Evolutionary conservation across 1,284 basidiomycete genomes (phyloP), one percentile per base, ranked within the genome.

Genomic region (Trichosporon asahii): DNA sequence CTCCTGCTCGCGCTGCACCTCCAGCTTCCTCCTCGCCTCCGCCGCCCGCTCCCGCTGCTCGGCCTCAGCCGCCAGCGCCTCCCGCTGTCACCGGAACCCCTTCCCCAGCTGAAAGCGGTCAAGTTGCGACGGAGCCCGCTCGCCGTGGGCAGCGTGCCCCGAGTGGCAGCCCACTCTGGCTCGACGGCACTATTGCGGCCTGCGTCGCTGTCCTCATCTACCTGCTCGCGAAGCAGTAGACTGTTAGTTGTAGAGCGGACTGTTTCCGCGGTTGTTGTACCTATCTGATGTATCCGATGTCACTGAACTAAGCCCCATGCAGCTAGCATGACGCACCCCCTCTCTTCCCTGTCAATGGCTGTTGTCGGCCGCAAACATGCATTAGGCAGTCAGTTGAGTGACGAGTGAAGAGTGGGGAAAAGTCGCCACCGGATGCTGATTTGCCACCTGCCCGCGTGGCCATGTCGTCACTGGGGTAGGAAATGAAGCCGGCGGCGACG

Each of bases 121-220:
- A 33, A 9, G n/a, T 53, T 9, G 14, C 37, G 37, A 33, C 46
- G n/a, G 35, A 27, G 60, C 46, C 27, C 31, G 60, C 6, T 49
- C 67, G 3, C 60, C 35, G 12, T 27, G 65, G 2, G 40, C 66
- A 18, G 31, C 23, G 29, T 12, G 25, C 55, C 0, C 27, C 12
- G n/a, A 66, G 55, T 2, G 69, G 40, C 5, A 2, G 67, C 2
- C 66, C 72, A 6, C 37, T 72, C 7, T 74, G 70, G 72, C 72
- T 74, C 23, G 73, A 74, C 64, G 64, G 65, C 3, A 63, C 74
- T 53, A 73, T 76, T 8, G 72, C 63, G 31, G 8, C 49, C 3
- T 61, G 73, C 7, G 33, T 70, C 63, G 81, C 88, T 88, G n/a
- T 76, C 67, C 53, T 72, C 66, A 3, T 72, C 60, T 64, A 61